A percentile compares a stretch with the other conserved stretches of the same genome.
Conservation (phyloP, 2,329 filamentous ascomycete genomes). For the Venturia carpophila region DNA sequence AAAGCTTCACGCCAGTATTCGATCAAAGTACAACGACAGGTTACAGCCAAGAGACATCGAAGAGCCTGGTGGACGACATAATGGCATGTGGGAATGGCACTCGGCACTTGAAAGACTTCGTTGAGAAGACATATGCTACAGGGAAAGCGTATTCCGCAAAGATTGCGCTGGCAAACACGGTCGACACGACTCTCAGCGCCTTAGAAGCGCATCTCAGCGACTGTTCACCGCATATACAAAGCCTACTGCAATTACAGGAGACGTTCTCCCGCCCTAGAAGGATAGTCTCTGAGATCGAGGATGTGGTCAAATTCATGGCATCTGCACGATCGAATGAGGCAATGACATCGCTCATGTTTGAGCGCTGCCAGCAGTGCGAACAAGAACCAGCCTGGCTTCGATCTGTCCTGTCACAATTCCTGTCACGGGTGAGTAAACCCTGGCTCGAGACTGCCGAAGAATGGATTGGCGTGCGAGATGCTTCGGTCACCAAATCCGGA, state of each 20-base stretch:
- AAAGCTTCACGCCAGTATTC: slow-evolving; percentile 44
- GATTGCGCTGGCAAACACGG: slow-evolving; percentile 36
- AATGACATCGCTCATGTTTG: slow-evolving; percentile 32
- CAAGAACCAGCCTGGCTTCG: slow-evolving; percentile 55
- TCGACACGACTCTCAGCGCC: slow-evolving; percentile 33
- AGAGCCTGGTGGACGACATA: slow-evolving; percentile 46
- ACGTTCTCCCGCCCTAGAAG: slow-evolving; percentile 39
- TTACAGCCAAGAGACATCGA: slow-evolving; percentile 39
- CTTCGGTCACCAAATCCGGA: background rate
- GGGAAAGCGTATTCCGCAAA: slow-evolving; percentile 31
- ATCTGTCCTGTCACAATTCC: slow-evolving; percentile 57
- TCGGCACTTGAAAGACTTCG: slow-evolving; percentile 30
- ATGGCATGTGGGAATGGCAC: slow-evolving; percentile 32
- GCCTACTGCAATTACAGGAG: slow-evolving; percentile 36
- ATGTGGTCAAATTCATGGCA: slow-evolving; percentile 40
- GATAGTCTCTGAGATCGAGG: slow-evolving; percentile 47
- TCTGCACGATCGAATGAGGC: slow-evolving; percentile 36
- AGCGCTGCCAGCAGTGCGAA: slow-evolving; percentile 44
- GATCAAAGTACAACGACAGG: slow-evolving; percentile 43
- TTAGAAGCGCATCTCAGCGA: slow-evolving; percentile 35
- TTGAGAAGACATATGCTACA: slow-evolving; percentile 31
- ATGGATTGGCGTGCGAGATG: slow-evolving; percentile 18
- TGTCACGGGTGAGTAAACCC: slow-evolving; percentile 54
- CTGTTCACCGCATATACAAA: slow-evolving; percentile 25
- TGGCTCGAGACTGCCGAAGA: slow-evolving; percentile 49